A percentile compares a stretch with the other conserved stretches of the same genome.
Conservation (phyloP, 345 rosid genomes). For the Populus deltoides region DNA sequence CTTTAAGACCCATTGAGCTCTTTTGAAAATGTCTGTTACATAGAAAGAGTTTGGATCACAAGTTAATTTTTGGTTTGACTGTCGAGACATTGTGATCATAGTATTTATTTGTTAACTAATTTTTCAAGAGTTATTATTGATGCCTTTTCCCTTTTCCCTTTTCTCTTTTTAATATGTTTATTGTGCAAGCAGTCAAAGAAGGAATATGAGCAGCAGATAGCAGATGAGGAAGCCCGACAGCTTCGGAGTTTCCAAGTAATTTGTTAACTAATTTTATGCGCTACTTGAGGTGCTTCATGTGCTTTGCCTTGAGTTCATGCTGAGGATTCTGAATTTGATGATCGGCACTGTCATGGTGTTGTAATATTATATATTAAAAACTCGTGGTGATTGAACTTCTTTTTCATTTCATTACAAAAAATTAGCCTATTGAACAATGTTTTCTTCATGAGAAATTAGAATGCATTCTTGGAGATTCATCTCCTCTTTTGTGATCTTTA, state of each 20-base stretch:
- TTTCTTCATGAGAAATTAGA: not conserved
- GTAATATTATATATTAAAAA: not conserved
- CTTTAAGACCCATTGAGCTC: constrained; percentile 4
- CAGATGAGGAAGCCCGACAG: constrained; percentile 69
- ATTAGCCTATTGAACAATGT: not conserved
- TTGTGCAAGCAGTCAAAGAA: constrained; percentile 55
- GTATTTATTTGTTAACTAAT: too few relatives aligned
- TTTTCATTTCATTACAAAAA: not conserved
- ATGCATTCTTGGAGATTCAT: not conserved
- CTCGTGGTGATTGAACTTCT: not conserved
- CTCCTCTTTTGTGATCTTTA: not conserved
- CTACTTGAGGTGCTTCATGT: too few relatives aligned
- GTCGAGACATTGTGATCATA: too few relatives aligned
- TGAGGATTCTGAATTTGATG: not conserved
- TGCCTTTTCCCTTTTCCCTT: not conserved
- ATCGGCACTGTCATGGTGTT: not conserved
- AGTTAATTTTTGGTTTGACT: not conserved
- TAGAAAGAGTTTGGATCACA: too few relatives aligned
- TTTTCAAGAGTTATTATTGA: not conserved
- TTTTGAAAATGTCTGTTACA: too few relatives aligned
- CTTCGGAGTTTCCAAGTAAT: constrained; percentile 81
- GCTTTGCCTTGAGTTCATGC: not conserved
- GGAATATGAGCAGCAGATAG: constrained; percentile 66
- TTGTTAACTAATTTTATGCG: not conserved
- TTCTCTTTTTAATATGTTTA: not conserved